Conservation (phyloP, 1,284 basidiomycete species). For the Melampsora medusae region DNA sequence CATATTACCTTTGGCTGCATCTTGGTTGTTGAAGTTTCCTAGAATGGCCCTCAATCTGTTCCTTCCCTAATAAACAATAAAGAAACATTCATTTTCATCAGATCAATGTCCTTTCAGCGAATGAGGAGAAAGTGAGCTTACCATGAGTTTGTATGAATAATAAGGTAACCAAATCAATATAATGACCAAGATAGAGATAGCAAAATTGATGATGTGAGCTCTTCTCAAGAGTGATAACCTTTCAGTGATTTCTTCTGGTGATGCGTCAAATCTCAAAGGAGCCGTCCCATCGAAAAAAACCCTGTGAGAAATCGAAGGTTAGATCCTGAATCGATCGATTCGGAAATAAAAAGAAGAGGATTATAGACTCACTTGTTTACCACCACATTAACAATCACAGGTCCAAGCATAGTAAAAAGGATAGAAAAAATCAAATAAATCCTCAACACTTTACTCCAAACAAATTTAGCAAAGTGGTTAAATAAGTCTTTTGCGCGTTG, state of each 20-base stretch:
- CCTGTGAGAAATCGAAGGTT: neutral
- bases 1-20: constrained; percentile 37
- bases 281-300: constrained; percentile 10
- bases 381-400: constrained; percentile 21
- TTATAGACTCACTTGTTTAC: constrained; percentile 23
- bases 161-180: constrained; percentile 36
- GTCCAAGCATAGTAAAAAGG: constrained; percentile 28
- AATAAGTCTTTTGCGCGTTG: constrained; percentile 15
- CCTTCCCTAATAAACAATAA: constrained; percentile 6
- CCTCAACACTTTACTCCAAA: constrained; percentile 34
- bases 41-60: constrained; percentile 18
- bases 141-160: constrained; percentile 19
- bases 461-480: constrained; percentile 28
- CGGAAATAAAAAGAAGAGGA: neutral
- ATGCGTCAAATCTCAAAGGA: constrained; percentile 10
- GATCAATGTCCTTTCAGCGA: neutral
- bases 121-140: neutral
- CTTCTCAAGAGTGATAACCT: constrained; percentile 18
- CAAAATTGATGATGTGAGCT: constrained; percentile 29
- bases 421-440: constrained; percentile 31
- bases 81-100: neutral
- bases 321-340: neutral
- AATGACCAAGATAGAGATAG: constrained; percentile 11
- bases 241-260: constrained; percentile 23
- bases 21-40: constrained; percentile 16